These are phyloP conservation scores for Botrytis elliptica DNA, from an alignment of 2,329 filamentous ascomycete genomes.

Conservation along the genomic window DNA sequence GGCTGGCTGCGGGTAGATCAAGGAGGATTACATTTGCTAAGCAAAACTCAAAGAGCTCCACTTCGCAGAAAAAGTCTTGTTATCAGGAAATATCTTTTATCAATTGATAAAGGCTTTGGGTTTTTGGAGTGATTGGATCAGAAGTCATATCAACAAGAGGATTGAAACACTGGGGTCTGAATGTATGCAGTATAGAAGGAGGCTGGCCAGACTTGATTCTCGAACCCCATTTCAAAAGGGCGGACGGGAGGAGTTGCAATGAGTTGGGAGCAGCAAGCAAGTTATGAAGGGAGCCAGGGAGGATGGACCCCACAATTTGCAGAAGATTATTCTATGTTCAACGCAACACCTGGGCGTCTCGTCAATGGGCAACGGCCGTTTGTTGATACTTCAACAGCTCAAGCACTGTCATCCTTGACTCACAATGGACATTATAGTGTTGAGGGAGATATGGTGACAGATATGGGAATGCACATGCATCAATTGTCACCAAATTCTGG, in stretches of 20 bases:
- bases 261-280: constrained; percentile 58
- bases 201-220: constrained; percentile 12
- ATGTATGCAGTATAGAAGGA: constrained; percentile 20
- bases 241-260: constrained; percentile 50
- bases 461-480: constrained; percentile 61
- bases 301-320: constrained; percentile 62
- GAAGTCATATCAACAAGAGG: neutral
- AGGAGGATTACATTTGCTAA: constrained; percentile 18
- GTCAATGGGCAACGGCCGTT: constrained; percentile 37
- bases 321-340: constrained; percentile 65
- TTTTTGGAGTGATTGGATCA: neutral
- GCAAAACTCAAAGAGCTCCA: constrained; percentile 19
- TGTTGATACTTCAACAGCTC: constrained; percentile 32
- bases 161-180: constrained; percentile 11
- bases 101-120: neutral
- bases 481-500: constrained; percentile 56
- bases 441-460: constrained; percentile 48
- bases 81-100: constrained; percentile 4
- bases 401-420: constrained; percentile 25
- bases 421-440: constrained; percentile 52
- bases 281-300: constrained; percentile 47
- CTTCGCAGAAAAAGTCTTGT: constrained; percentile 18
- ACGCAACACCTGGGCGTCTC: constrained; percentile 60
- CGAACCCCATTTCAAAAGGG: constrained; percentile 4
- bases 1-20: constrained; percentile 12